Conservation (phyloP, 169 alveolate species). For the Cryptosporidium parvum region DNA sequence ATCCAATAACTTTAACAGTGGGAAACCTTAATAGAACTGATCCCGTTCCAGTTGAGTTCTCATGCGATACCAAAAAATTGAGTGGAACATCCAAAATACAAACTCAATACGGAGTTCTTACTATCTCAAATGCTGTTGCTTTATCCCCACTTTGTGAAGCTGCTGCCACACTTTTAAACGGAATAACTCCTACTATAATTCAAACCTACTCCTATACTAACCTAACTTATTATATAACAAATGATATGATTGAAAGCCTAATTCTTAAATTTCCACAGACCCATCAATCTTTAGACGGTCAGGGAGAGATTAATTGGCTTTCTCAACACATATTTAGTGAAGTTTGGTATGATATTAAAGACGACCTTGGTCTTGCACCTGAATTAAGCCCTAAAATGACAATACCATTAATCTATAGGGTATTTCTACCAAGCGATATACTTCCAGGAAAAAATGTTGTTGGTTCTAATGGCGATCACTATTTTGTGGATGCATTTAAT, state of each 20-base stretch:
- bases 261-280: constrained; percentile 23
- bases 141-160: constrained; percentile 53
- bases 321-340: constrained; percentile 61
- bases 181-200: constrained; percentile 29
- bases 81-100: constrained; percentile 30
- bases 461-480: constrained; percentile 52
- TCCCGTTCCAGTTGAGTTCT: constrained; percentile 56
- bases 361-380: constrained; percentile 20
- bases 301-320: constrained; percentile 36
- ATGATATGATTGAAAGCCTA: constrained; percentile 35
- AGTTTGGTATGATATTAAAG: constrained; percentile 53
- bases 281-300: constrained; percentile 21
- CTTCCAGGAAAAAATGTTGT: constrained; percentile 46
- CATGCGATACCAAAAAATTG: constrained; percentile 15
- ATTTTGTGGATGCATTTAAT: constrained; percentile 52
- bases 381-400: constrained; percentile 15
- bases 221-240: constrained; percentile 57
- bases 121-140: constrained; percentile 38
- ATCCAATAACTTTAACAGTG: constrained; percentile 51
- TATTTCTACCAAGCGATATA: constrained; percentile 49
- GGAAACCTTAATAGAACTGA: constrained; percentile 62
- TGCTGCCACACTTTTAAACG: constrained; percentile 21
- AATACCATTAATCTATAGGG: constrained; percentile 50
- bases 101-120: constrained; percentile 55
- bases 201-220: constrained; percentile 71